phyloP scores from a whole-genome alignment of 2,329 filamentous ascomycete species.

The Talaromyces marneffei region DNA sequence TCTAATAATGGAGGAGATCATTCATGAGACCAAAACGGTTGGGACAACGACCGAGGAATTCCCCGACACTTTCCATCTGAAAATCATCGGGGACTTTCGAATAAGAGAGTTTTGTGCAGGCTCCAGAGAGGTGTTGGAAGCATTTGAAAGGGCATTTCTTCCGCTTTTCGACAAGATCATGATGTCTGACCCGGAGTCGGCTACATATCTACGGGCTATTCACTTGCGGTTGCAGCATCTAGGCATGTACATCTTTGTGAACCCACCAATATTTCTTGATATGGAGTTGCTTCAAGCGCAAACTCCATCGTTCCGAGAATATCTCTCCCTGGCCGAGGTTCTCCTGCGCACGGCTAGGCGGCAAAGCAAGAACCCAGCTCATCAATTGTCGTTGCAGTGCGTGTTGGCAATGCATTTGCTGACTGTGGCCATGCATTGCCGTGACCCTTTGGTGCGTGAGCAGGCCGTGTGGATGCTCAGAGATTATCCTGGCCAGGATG shows the following conservation, averaged over 20 bases:
- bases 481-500: conserved; percentile 7
- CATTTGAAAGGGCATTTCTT: conserved; percentile 1
- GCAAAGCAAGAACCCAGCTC: background rate
- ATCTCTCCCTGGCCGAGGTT: conserved; percentile 4
- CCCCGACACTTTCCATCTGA: background rate
- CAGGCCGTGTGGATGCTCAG: conserved; percentile 5
- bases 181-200: conserved; percentile 3
- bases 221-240: conserved; percentile 2
- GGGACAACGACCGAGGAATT: background rate
- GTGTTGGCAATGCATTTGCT: background rate
- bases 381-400: background rate
- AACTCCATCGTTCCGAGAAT: conserved; percentile 2
- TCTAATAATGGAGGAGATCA: conserved; percentile 1
- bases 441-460: background rate
- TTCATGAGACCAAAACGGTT: background rate
- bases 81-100: background rate
- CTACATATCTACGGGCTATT: conserved; percentile 1
- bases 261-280: conserved; percentile 1
- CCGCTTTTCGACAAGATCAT: conserved; percentile 7
- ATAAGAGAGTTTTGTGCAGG: background rate
- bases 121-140: conserved; percentile 1
- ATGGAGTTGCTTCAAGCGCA: conserved; percentile 4
- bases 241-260: conserved; percentile 2
- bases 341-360: background rate
- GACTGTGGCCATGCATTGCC: background rate